Percentiles rank a stretch among this genome's conserved stretches.
phyloP scores from a whole-genome alignment of 2,329 filamentous ascomycete genomes.

The Curvularia eragrostidis region DNA sequence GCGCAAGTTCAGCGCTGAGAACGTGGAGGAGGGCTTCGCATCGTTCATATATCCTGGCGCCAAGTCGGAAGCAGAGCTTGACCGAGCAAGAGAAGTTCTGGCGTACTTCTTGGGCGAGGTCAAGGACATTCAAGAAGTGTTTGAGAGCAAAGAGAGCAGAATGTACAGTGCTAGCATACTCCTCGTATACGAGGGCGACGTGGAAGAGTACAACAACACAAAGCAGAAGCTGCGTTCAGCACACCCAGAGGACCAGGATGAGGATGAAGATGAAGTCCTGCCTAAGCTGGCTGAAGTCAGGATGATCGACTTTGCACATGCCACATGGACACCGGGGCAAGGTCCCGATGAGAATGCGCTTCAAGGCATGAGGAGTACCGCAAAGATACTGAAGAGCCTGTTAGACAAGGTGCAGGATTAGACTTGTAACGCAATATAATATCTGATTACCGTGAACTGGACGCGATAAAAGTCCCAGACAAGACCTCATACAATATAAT shows the following conservation, averaged over 20 bases:
- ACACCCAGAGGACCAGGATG: constrained; percentile 47
- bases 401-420: constrained; percentile 38
- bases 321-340: constrained; percentile 78
- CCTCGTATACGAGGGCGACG: constrained; percentile 71
- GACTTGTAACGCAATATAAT: neutral
- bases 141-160: constrained; percentile 68
- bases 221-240: constrained; percentile 37
- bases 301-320: constrained; percentile 97
- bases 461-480: neutral
- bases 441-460: neutral
- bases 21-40: constrained; percentile 64
- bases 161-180: constrained; percentile 72
- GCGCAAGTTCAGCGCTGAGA: constrained; percentile 61
- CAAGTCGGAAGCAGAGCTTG: constrained; percentile 34
- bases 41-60: constrained; percentile 60
- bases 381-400: constrained; percentile 73
- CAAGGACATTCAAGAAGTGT: constrained; percentile 61
- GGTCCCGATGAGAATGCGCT: constrained; percentile 88
- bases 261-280: constrained; percentile 53
- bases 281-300: constrained; percentile 80
- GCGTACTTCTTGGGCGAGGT: constrained; percentile 54
- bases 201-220: constrained; percentile 58
- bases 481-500: neutral
- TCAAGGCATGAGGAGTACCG: constrained; percentile 73
- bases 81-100: constrained; percentile 57